Percentiles rank a stretch among this genome's conserved stretches.
phyloP scores from a whole-genome alignment of 345 rosid species.

The Melastoma malabathricum region DNA sequence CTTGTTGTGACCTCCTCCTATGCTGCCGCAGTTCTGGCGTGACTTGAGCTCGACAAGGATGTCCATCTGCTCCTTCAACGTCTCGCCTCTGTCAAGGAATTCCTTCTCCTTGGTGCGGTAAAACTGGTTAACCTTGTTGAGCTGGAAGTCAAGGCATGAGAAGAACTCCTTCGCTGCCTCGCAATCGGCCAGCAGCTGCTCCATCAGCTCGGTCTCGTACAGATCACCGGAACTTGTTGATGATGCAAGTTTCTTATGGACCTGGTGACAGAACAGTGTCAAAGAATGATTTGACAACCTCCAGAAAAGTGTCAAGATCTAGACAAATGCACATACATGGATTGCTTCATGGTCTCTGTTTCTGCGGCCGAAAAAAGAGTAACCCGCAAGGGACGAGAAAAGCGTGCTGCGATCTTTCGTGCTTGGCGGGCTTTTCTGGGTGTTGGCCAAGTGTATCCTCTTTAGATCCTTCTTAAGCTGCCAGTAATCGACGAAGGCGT shows the following conservation, averaged over 20 bases:
- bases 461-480: slow-evolving; percentile 79
- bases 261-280: slow-evolving; percentile 24
- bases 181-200: slow-evolving; percentile 51
- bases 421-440: slow-evolving; percentile 9
- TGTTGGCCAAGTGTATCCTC: slow-evolving; percentile 16
- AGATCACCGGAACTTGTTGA: slow-evolving; percentile 47
- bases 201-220: slow-evolving; percentile 79
- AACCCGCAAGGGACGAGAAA: slow-evolving; percentile 31
- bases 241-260: slow-evolving; percentile 62
- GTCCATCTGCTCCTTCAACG: slow-evolving; percentile 74
- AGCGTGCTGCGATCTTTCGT: slow-evolving; percentile 10
- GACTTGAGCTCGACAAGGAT: slow-evolving; percentile 59
- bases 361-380: slow-evolving; percentile 31
- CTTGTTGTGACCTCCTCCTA: slow-evolving; percentile 31
- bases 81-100: slow-evolving; percentile 82
- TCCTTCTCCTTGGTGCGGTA: slow-evolving; percentile 72
- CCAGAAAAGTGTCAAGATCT: background rate
- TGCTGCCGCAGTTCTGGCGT: slow-evolving; percentile 37
- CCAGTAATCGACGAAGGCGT: slow-evolving; percentile 91
- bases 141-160: slow-evolving; percentile 58
- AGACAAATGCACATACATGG: slow-evolving; percentile 31
- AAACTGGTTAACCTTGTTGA: slow-evolving; percentile 92
- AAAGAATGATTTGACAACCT: background rate
- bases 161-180: slow-evolving; percentile 78
- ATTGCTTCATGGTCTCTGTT: slow-evolving; percentile 46